A percentile compares a stretch with the other conserved stretches of the same genome.
Conservation (phyloP, 2,329 filamentous ascomycete species). For the Neopestalotiopsis sp. region DNA sequence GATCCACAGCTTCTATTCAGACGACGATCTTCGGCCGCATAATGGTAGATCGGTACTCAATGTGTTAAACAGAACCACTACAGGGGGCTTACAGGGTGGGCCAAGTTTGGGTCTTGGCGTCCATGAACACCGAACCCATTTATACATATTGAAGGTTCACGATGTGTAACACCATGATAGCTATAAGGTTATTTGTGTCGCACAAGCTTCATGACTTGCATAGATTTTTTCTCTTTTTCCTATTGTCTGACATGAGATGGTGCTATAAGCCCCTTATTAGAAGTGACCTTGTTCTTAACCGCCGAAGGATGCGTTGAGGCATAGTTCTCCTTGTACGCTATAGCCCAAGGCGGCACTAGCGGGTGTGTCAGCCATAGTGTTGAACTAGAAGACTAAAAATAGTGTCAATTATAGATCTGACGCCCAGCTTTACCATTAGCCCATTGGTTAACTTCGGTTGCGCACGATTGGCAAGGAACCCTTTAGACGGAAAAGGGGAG, state of each 20-base stretch:
- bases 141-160: background rate
- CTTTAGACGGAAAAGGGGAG: background rate
- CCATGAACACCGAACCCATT: background rate
- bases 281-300: background rate
- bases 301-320: background rate
- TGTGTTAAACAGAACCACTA: background rate
- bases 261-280: background rate
- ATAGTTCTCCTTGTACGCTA: background rate
- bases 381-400: background rate
- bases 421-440: background rate
- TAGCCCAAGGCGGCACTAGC: background rate
- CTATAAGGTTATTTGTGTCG: background rate
- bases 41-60: background rate
- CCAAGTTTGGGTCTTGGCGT: background rate
- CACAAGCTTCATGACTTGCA: background rate
- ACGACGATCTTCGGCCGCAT: slow-evolving; percentile 1
- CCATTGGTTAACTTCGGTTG: background rate
- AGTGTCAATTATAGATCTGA: slow-evolving; percentile 2
- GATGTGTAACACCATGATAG: background rate
- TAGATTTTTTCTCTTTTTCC: background rate
- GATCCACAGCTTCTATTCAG: background rate
- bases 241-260: background rate
- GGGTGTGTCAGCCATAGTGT: background rate
- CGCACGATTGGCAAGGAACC: too few relatives aligned
- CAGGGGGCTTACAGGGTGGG: background rate